Conservation (phyloP, 106 monocot species). For the Dioscorea alata region DNA sequence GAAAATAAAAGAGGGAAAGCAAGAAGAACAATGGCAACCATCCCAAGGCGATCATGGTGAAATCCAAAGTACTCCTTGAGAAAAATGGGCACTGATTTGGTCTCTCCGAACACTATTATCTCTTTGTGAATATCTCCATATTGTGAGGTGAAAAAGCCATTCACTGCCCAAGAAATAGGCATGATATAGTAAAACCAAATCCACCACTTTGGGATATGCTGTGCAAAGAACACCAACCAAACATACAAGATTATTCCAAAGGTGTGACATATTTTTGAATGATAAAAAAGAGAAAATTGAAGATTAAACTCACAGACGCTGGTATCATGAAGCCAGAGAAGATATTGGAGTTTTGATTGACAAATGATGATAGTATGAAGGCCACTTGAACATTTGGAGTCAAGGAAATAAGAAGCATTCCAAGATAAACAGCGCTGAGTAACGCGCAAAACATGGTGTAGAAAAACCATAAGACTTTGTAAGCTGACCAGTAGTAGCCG, state of each 20-base stretch:
- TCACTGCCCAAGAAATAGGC: slow-evolving; percentile 57
- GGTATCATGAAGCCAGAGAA: too few relatives aligned
- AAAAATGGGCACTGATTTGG: slow-evolving; percentile 36
- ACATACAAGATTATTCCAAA: too few relatives aligned
- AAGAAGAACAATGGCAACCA: slow-evolving; percentile 38
- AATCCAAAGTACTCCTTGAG: slow-evolving; percentile 61
- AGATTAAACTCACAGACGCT: too few relatives aligned
- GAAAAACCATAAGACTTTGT: too few relatives aligned
- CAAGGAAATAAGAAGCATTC: slow-evolving; percentile 26
- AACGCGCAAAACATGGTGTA: too few relatives aligned
- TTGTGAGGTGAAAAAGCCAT: slow-evolving; percentile 60
- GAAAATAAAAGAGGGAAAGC: slow-evolving; percentile 36
- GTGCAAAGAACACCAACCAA: too few relatives aligned
- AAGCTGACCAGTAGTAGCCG: too few relatives aligned
- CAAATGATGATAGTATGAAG: too few relatives aligned
- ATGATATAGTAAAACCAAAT: too few relatives aligned
- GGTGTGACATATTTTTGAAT: too few relatives aligned
- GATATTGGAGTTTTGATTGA: too few relatives aligned
- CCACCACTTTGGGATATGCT: slow-evolving; percentile 86
- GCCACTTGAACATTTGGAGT: slow-evolving; percentile 5
- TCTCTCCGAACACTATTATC: slow-evolving; percentile 53
- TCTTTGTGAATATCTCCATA: slow-evolving; percentile 43
- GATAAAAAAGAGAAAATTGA: too few relatives aligned
- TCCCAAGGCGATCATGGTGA: slow-evolving; percentile 25
- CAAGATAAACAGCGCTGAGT: background rate